Percentiles rank a stretch among this genome's conserved stretches.
These are phyloP conservation scores for Penicillium fimorum DNA, from an alignment of 495 filamentous ascomycete genomes.

Conservation along the genomic window DNA sequence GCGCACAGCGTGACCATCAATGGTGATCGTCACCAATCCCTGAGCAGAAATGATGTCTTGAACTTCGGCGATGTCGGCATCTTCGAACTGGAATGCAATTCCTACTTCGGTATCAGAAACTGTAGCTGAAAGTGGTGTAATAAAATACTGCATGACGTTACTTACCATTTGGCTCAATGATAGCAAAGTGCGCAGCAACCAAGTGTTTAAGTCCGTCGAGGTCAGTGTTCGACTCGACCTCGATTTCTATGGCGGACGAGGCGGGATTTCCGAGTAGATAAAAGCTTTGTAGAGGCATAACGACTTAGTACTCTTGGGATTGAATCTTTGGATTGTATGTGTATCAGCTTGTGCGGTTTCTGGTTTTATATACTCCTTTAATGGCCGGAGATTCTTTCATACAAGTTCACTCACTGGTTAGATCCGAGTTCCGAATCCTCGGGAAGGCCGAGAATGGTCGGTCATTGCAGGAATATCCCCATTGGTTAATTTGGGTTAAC, in stretches of 20 bases:
- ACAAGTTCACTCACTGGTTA: too few species aligned
- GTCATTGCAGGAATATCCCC: too few species aligned
- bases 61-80: neutral
- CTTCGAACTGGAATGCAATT: too few species aligned
- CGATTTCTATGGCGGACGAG: conserved; percentile 27
- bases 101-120: too few species aligned
- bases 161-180: conserved; percentile 28
- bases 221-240: conserved; percentile 20
- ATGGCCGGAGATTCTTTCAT: too few species aligned
- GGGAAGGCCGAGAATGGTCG: too few species aligned
- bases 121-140: too few species aligned
- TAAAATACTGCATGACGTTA: neutral
- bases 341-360: too few species aligned
- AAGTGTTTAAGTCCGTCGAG: conserved; percentile 30
- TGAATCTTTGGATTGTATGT: neutral
- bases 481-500: too few species aligned
- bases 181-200: conserved; percentile 32
- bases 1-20: conserved; percentile 44
- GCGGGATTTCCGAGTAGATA: conserved; percentile 36
- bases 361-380: too few species aligned
- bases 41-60: conserved; percentile 30
- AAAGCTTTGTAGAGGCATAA: conserved; percentile 34
- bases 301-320: neutral
- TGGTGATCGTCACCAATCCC: conserved; percentile 28
- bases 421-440: too few species aligned